Base-by-base conservation (phyloP, 805 yeast genomes). In the Pichia insulana region DNA sequence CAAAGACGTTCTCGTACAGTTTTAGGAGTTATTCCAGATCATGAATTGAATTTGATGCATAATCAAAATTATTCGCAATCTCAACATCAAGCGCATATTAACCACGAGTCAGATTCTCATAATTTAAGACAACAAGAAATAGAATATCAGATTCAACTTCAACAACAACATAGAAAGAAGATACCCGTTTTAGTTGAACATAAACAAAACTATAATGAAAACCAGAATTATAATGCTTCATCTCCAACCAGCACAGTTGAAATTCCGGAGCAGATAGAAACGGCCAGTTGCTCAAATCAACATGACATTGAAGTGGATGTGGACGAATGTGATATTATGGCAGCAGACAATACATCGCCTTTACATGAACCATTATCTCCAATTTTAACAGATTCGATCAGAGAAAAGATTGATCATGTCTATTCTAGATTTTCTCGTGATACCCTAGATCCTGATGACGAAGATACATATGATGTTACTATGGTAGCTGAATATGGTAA, bases 401-500 rank as follows among this genome's bases (percentile, higher is more conserved):
- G 69, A 48, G 55, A 57, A 11, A 78, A 79, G 50, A 65, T 83
- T 44, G 68, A 68, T 42, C 49, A 61, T 27, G 76, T 82, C 7
- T 73, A 73, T 59, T 59, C 59, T 11, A 68, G 70, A 52, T 76
- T 74, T 52, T 68, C 82, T 28, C 61, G 70, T 34, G 65, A 65
- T 26, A 59, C 67, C 1, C 67, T 83, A 39, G 90, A 83, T 58
- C 83, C 78, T 30, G 71, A 74, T 44, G 95, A 86, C 57, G 94
- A 85, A 56, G 96, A 86, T 58, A 80, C 87, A 1, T 80, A 68
- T 57, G 95, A 86, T 58, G 80, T 82, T 8, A 80, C 90, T 4
- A 88, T 90, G 96, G 97, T 85, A 22, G 77, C 87, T 41, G 98
- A 90, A 65, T 90, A 89, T 62, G 95, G 84, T 36, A 76, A 70